phyloP scores from a whole-genome alignment of 2,329 filamentous ascomycete genomes.

The Grosmannia serpens region DNA sequence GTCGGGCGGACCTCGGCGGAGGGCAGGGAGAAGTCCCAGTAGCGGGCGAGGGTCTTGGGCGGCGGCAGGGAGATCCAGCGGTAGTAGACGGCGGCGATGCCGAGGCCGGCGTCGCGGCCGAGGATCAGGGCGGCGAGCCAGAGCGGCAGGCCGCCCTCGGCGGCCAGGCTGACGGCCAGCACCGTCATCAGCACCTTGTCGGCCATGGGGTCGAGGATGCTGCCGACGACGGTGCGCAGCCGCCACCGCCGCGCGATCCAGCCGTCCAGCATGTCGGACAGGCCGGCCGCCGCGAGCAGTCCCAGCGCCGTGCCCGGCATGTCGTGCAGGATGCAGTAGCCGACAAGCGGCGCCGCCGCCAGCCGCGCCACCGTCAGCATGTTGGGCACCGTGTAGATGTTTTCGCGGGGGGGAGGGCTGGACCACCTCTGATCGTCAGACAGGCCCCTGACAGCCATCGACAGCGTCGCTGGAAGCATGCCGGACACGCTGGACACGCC shows the following conservation, averaged over 20 bases:
- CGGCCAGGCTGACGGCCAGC: constrained; percentile 70
- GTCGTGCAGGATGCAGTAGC: constrained; percentile 79
- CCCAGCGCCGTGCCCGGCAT: constrained; percentile 67
- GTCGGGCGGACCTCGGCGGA: constrained; percentile 77
- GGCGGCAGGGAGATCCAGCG: constrained; percentile 88
- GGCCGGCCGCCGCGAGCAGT: constrained; percentile 83
- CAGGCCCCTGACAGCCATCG: too few relatives aligned
- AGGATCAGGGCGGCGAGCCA: constrained; percentile 88
- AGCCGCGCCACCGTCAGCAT: constrained; percentile 81
- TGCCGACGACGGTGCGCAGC: constrained; percentile 85
- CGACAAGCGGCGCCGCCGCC: constrained; percentile 69
- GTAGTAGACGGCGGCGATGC: constrained; percentile 82
- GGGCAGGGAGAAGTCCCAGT: constrained; percentile 95
- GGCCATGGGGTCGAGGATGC: constrained; percentile 91
- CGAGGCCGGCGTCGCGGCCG: constrained; percentile 74
- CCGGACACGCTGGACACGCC: too few relatives aligned
- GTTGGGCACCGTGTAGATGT: constrained; percentile 96
- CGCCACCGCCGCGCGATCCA: constrained; percentile 86
- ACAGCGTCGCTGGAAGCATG: too few relatives aligned
- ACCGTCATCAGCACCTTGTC: constrained; percentile 96
- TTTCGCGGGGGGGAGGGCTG: constrained; percentile 46
- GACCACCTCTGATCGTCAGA: background rate
- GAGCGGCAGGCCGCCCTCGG: constrained; percentile 72
- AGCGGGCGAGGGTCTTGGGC: constrained; percentile 82
- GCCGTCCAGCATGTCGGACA: constrained; percentile 87